These are phyloP conservation scores for Glomus cerebriforme DNA, from an alignment of 192 early-diverging fungal genomes.

Conservation along the genomic window DNA sequence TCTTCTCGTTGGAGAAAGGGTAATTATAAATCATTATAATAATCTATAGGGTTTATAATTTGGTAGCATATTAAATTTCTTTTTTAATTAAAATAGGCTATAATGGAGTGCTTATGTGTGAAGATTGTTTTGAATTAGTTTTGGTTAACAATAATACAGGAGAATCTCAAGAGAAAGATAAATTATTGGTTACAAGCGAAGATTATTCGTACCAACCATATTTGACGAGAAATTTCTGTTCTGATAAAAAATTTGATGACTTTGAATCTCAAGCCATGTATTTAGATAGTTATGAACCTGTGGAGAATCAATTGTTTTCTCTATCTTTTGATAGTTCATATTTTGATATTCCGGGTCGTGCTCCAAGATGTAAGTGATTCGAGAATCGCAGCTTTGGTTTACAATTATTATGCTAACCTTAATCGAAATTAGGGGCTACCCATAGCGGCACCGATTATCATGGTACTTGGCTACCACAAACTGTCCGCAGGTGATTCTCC, in stretches of 20 bases:
- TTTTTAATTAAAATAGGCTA: constrained; percentile 51
- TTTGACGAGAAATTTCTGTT: constrained; percentile 59
- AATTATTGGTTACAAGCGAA: constrained; percentile 60
- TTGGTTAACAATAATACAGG: constrained; percentile 43
- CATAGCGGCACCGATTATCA: constrained; percentile 93
- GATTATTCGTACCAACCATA: constrained; percentile 71
- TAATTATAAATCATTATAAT: constrained; percentile 22
- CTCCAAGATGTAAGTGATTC: constrained; percentile 69
- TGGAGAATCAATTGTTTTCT: constrained; percentile 71
- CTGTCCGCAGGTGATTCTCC: constrained; percentile 61
- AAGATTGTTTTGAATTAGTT: constrained; percentile 62
- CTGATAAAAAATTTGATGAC: constrained; percentile 52
- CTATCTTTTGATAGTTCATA: constrained; percentile 79
- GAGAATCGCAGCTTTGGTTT: too few species aligned
- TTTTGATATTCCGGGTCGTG: constrained; percentile 89
- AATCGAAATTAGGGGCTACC: constrained; percentile 56
- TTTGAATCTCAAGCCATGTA: constrained; percentile 48
- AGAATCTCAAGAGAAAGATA: constrained; percentile 37
- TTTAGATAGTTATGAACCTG: constrained; percentile 64
- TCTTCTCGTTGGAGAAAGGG: constrained; percentile 66
- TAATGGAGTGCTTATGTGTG: constrained; percentile 73
- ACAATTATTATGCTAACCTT: not conserved
- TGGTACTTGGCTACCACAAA: constrained; percentile 93
- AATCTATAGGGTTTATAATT: not conserved
- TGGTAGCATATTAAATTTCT: not conserved